Evolutionary conservation across 2,329 filamentous ascomycete species (phyloP).

Genomic region (Fusarium fujikuroi): DNA sequence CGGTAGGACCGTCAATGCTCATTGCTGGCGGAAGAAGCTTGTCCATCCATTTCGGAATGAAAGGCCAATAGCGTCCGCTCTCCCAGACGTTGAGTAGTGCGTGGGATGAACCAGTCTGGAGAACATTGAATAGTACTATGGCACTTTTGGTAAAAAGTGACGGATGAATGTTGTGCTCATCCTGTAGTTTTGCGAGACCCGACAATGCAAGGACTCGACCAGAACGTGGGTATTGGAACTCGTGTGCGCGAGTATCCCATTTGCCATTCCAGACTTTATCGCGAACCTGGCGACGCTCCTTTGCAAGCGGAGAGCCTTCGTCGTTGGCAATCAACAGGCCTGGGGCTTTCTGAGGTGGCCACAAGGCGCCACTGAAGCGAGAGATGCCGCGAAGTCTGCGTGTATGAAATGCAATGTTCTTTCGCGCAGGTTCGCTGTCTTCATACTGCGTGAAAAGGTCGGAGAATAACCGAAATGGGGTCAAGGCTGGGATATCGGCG

Average conservation of each 20-base stretch:
- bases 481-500: conserved; percentile 32
- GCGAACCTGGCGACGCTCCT: conserved; percentile 39
- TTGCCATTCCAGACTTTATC: conserved; percentile 45
- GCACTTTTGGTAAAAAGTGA: conserved; percentile 48
- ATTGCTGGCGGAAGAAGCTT: conserved; percentile 49
- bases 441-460: conserved; percentile 48
- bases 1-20: conserved; percentile 53
- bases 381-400: conserved; percentile 50
- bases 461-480: conserved; percentile 47
- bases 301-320: conserved; percentile 20
- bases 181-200: conserved; percentile 37
- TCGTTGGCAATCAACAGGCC: conserved; percentile 51
- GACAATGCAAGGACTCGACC: conserved; percentile 46
- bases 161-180: conserved; percentile 38
- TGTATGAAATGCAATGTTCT: conserved; percentile 47
- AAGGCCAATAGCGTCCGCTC: conserved; percentile 51
- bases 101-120: conserved; percentile 46
- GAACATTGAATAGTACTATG: conserved; percentile 49
- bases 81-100: conserved; percentile 51
- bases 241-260: conserved; percentile 40
- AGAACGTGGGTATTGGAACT: conserved; percentile 48
- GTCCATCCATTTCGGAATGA: conserved; percentile 51
- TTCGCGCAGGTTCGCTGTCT: conserved; percentile 43
- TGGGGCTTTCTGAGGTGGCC: conserved; percentile 48
- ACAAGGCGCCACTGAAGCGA: conserved; percentile 45